Base-by-base conservation (phyloP, 2,329 filamentous ascomycete genomes). In the Lasiodiplodia sp. region DNA sequence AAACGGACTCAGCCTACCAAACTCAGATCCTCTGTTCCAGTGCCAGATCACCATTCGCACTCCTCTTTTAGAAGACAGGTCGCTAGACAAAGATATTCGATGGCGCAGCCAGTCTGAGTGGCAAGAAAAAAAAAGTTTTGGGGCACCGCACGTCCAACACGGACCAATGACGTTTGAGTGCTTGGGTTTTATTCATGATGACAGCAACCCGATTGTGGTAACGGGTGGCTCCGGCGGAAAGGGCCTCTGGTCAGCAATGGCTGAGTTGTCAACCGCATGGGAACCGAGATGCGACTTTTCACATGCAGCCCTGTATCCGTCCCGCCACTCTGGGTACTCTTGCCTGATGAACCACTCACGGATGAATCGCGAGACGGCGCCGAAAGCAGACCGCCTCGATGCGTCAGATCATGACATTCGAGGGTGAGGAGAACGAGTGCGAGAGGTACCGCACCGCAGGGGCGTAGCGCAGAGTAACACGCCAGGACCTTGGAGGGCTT, bases 201-300 rank as follows among this genome's bases (percentile, higher is more conserved):
- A 64, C 58, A 34, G 38, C 25, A 18, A 51, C 18, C 21, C 18
- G 23, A 21, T 63, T 37, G 40, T 23, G 56, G 38, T 44, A 31
- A 23, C 38, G 57, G 57, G 11, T 47, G 56, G 37, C 37, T n/a
- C 38, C 58, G 40, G 44, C 58, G 44, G 25, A 21, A 64, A n/a
- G n/a, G 38, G 23, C 12, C 16, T 52, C 37, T 52, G 47, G 60
- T 64, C 60, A 64, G 60, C 47, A 64, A 21, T 38, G 60, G 28
- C 47, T 64, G 60, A 64, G 44, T 63, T 23, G 58, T 28, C 40
- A 21, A 21, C 14, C 10, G n/a, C 44, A 21, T 11, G 25, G 58
- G 60, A 64, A 7, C n/a, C 51, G 6, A 18, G 38, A 18, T 21
- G 58, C 16, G 23, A 37, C 18, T 37, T 7, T 64, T 40, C 60